Base-by-base conservation (phyloP, 768 basidiomycete species). In the Tylopilus sp. region DNA sequence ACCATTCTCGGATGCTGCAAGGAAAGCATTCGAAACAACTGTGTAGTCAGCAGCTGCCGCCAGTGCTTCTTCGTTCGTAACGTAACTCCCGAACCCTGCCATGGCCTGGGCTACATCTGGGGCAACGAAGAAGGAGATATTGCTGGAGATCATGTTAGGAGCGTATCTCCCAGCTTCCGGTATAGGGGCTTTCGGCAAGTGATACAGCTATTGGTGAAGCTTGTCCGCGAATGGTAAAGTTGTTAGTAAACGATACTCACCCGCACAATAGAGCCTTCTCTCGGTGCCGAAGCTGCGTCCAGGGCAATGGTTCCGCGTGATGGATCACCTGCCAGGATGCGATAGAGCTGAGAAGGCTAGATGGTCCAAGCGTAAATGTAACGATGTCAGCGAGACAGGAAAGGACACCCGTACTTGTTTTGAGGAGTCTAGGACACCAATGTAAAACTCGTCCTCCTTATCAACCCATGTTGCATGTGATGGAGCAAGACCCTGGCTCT, bases 241-340 rank as follows among this genome's bases (percentile, higher is more conserved):
- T 8, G 13, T 21, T 8, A 12, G 17, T 8, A 20, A 35, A 43
- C 6, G 28, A 45, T 26, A 58, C 73, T 69, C 70, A 75, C 79
- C 69, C 81, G 79, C 15, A 87, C 78, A 3, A 58, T 52, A 7
- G 76, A 69, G n/a, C 81, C 83, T 13, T 69, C 60, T 3, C 57
- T 57, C 2, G 85, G 85, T 3, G 83, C 78, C 13, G 68, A 70
- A 20, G 74, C 69, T 1, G 79, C 70, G 20, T 81, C 79, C 1
- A 91, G 69, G 1, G 88, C 80, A 13, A 90, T 74, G 4, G 77
- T 75, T 3, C 88, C 88, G 6, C 83, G 77, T 15, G 81, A 81
- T 2, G 86, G 87, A 60, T 86, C 86, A 3, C 88, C 88, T 0
- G 87, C 83, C 21, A 75, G 80, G 51, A 91, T 82, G 48, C 69